Base-by-base conservation (phyloP, 129 eudicot species). In the Helianthus tuberosus region DNA sequence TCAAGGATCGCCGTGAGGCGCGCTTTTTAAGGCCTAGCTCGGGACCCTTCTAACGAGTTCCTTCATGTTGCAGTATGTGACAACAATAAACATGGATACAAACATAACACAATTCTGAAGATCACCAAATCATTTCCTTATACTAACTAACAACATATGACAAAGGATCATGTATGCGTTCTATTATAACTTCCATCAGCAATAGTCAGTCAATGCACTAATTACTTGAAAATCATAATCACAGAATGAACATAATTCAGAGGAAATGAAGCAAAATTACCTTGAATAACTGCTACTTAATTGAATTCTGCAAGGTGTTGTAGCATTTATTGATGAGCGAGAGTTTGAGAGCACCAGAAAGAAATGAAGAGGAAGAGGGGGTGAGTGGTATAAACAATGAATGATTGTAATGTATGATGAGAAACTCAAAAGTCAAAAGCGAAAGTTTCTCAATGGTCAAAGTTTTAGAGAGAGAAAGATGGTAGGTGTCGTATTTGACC, bases 401-500 rank as follows among this genome's bases (percentile, higher is more conserved):
- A 41, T 43, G 47, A 8, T 8, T 43, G 46, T 3, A 41, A 41
- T 43, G 47, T 43, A 43, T 43, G 46, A 6, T 41, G 46, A 41
- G 8, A 5, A 41, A 8, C 10, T 20, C 47, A 43, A 76, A 76
- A 76, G 80, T 76, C 80, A 68, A 68, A 76, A 68, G n/a, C 15
- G 77, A 73, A 46, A 23, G 1, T 15, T 62, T 27, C 38, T 9
- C 47, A n/a, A 48, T 16, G 50, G 38, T 43, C 47, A 43, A 13
- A 12, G 11, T 35, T 13, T 11, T 8, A n/a, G 59, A 25, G 60
- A 64, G 51, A 41, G 25, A 1, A 11, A 14, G 80, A 65, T 13
- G 44, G 23, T 68, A 58, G 80, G 57, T 60, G 80, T 76, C 80
- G 75, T 23, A 76, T 68, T 67, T 46, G 80, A 76, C 80, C 80